Evolutionary conservation across 1,284 basidiomycete genomes (phyloP), one percentile per base, ranked within the genome.

Genomic region (Ganoderma sinense): DNA sequence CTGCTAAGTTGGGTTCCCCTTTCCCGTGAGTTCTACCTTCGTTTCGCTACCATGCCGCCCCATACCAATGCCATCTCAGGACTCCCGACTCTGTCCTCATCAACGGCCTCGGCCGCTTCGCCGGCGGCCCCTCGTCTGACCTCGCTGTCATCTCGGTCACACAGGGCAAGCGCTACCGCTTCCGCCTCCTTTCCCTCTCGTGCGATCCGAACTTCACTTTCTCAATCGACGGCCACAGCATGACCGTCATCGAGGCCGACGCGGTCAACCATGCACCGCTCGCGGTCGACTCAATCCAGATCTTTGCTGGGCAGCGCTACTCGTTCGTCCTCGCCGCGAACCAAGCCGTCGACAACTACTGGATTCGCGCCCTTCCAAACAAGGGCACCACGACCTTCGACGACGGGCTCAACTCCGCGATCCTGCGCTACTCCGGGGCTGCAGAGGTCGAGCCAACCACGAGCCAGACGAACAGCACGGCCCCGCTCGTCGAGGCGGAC

Each of bases 121-220:
- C 23, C 48, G 48, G 48, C 11, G 76, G 76, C 1, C 69, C 74
- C 10, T 62, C 72, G 6, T 68, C 73, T 16, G 66, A 75, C 2
- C 72, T 83, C 23, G 71, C 81, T 0, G 78, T 83, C 1, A 73
- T 84, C 64, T 78, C 67, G 26, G 80, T 82, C n/a, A 62, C 66
- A 29, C 45, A 70, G 23, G 71, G 78, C 60, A 82, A 85, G 68
- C 82, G 86, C 13, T 86, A 80, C 66, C 79, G 80, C 8, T 75
- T 80, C 73, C 79, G 89, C 20, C 75, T 91, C 64, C 80, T 90
- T 77, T 87, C 86, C 75, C 84, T 85, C 78, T 77, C 83, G 2
- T 82, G 80, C 67, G 78, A 80, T 67, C 73, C 80, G 10, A 75
- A 77, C 69, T 79, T 72, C 72, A 76, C 64, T 5, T 82, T 84